These are phyloP conservation scores for Melampsora larici-populina DNA, from an alignment of 1,284 basidiomycete genomes.

Conservation along the genomic window DNA sequence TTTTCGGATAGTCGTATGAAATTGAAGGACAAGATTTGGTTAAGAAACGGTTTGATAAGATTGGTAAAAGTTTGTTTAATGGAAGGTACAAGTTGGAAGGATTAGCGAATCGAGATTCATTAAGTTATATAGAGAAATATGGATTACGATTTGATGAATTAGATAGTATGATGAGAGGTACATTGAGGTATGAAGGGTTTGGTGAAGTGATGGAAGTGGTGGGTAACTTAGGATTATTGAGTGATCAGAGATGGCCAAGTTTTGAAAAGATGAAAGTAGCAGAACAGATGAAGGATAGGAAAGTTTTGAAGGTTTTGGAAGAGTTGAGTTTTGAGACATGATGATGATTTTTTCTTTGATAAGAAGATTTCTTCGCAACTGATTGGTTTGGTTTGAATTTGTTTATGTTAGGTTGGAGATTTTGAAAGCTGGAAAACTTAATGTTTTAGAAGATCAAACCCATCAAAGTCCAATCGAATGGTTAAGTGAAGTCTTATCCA, in stretches of 20 bases:
- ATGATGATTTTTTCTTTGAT: constrained; percentile 48
- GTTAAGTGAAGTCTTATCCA: constrained; percentile 70
- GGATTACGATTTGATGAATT: constrained; percentile 61
- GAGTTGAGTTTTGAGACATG: constrained; percentile 46
- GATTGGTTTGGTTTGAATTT: constrained; percentile 47
- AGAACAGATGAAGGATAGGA: constrained; percentile 46
- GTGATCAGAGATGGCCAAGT: constrained; percentile 39
- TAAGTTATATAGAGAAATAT: constrained; percentile 73
- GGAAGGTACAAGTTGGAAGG: constrained; percentile 66
- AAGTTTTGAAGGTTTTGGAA: constrained; percentile 53
- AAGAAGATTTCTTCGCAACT: not conserved
- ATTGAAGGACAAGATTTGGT: constrained; percentile 64
- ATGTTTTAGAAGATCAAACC: constrained; percentile 61
- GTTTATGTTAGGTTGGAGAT: constrained; percentile 54
- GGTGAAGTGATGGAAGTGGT: constrained; percentile 71
- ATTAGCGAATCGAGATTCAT: constrained; percentile 80
- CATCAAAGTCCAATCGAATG: constrained; percentile 68
- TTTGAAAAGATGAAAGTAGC: constrained; percentile 50
- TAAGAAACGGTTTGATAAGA: constrained; percentile 62
- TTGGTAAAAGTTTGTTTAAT: constrained; percentile 62
- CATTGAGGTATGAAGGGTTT: constrained; percentile 85
- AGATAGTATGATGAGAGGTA: constrained; percentile 75
- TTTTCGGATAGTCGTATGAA: constrained; percentile 59
- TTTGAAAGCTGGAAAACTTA: constrained; percentile 55
- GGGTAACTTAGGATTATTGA: constrained; percentile 68